phyloP scores from a whole-genome alignment of 805 yeast genomes.

The Alloascoidea hylecoeti region DNA sequence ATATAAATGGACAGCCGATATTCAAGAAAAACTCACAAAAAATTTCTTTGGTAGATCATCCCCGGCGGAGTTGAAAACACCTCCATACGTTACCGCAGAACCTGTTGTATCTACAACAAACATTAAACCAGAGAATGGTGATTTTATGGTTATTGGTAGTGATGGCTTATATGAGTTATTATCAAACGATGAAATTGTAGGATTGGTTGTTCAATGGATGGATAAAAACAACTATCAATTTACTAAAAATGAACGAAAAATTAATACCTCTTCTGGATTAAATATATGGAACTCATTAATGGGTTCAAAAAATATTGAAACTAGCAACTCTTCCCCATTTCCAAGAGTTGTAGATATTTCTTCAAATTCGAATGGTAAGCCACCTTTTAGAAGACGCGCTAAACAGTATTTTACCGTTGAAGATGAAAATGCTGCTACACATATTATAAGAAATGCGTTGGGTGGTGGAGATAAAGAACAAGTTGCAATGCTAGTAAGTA shows the following conservation, averaged over 20 bases:
- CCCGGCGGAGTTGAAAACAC: conserved; percentile 65
- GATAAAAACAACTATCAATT: conserved; percentile 46
- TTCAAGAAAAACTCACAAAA: conserved; percentile 61
- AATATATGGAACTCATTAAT: conserved; percentile 7
- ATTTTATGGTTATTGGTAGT: conserved; percentile 83
- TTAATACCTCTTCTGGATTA: conserved; percentile 16
- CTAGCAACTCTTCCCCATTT: conserved; percentile 2
- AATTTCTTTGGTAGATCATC: conserved; percentile 71
- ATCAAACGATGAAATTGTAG: conserved; percentile 84
- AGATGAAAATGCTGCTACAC: conserved; percentile 86
- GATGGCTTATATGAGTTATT: conserved; percentile 92
- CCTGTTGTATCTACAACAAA: conserved; percentile 82
- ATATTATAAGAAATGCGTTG: conserved; percentile 83
- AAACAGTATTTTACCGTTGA: conserved; percentile 26
- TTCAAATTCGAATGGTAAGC: conserved; percentile 45
- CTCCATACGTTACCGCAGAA: conserved; percentile 96
- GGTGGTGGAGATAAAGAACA: conserved; percentile 84
- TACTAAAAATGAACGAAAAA: conserved; percentile 46
- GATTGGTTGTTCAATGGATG: conserved; percentile 89
- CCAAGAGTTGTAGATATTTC: conserved; percentile 17
- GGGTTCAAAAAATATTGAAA: conserved; percentile 4
- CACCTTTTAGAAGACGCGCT: conserved; percentile 44
- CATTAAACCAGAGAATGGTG: conserved; percentile 55
- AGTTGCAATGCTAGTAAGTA: conserved; percentile 75
- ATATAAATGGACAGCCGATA: conserved; percentile 65